Conservation (phyloP, 73 alveolate species). For the Paramecium primaurelia region DNA sequence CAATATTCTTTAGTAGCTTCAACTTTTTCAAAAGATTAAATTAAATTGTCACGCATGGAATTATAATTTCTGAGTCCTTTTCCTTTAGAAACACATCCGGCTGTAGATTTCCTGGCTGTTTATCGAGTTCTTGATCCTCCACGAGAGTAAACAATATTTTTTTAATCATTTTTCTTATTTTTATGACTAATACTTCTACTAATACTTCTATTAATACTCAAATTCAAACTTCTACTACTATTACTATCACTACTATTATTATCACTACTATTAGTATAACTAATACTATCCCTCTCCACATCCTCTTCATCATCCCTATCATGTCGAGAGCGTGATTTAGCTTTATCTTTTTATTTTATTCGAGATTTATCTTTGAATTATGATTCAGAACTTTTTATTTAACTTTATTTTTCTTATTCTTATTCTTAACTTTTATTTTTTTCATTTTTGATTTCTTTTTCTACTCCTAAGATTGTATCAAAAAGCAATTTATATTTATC, state of each 20-base stretch:
- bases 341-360: too few species aligned
- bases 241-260: background rate
- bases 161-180: background rate
- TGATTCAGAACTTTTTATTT: too few species aligned
- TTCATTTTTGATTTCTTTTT: background rate
- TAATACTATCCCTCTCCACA: too few species aligned
- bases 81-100: background rate
- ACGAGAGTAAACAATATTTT: background rate
- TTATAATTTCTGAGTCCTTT: background rate
- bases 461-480: conserved; percentile 63
- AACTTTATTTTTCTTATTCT: background rate
- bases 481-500: conserved; percentile 63
- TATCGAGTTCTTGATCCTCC: background rate
- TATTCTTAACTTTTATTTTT: background rate
- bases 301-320: background rate
- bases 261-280: too few species aligned
- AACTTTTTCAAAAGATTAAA: conserved; percentile 60
- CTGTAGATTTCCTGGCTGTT: background rate
- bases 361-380: too few species aligned
- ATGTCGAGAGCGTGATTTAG: too few species aligned
- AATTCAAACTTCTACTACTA: background rate
- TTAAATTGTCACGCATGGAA: background rate
- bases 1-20: conserved; percentile 84
- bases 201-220: background rate
- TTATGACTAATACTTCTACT: background rate